A percentile compares a stretch with the other conserved stretches of the same genome.
phyloP scores from a whole-genome alignment of 2,329 filamentous ascomycete species.

The Sodiomyces alkalinus region DNA sequence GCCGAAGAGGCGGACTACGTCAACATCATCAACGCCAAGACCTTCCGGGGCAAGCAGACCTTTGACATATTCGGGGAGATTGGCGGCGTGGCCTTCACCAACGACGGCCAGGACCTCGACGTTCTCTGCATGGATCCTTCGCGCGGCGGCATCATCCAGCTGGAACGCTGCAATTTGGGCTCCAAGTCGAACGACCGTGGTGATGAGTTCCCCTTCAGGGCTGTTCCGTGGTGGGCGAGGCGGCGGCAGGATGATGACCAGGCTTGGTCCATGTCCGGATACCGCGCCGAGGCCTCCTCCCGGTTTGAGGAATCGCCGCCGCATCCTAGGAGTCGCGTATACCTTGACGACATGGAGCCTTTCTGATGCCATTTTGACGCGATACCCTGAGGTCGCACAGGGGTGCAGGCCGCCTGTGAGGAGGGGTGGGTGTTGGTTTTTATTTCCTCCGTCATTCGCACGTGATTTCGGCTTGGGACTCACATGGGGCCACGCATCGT shows the following conservation, averaged over 20 bases:
- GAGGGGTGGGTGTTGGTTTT: no score
- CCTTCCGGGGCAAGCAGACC: constrained; percentile 49
- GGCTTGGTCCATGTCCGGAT: not conserved
- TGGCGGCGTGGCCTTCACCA: constrained; percentile 50
- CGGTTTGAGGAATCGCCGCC: no score
- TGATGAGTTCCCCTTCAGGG: no score
- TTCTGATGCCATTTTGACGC: constrained; percentile 8
- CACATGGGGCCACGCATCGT: no score
- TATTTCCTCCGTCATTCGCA: no score
- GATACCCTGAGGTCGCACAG: no score
- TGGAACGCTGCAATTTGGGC: constrained; percentile 32
- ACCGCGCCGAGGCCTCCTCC: not conserved
- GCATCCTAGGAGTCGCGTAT: not conserved
- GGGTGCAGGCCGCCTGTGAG: no score
- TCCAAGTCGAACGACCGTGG: not conserved
- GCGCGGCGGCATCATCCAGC: constrained; percentile 51
- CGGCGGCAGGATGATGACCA: no score
- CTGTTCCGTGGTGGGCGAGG: no score
- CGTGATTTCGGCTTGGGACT: no score
- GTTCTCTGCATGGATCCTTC: constrained; percentile 50
- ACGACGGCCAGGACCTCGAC: constrained; percentile 52
- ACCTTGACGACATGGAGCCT: constrained; percentile 10
- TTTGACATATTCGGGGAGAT: constrained; percentile 65
- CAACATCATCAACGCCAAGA: constrained; percentile 53
- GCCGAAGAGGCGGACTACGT: constrained; percentile 65